phyloP scores from a whole-genome alignment of 352 stramenopile species.

The Globisporangium cylindrosporum region DNA sequence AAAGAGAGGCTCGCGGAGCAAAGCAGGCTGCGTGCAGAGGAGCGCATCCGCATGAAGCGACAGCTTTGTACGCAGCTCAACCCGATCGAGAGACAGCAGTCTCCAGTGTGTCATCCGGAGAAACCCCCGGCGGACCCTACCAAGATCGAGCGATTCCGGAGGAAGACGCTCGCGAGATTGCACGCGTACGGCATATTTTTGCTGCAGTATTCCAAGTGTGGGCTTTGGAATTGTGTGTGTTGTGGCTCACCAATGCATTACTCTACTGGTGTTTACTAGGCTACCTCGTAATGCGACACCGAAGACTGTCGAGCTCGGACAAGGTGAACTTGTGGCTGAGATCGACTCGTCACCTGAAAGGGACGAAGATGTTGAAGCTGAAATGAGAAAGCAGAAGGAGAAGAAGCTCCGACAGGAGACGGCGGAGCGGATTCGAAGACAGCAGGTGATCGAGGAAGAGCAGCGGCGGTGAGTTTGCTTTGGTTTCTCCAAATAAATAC shows the following conservation, averaged over 20 bases:
- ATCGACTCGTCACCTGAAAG: constrained; percentile 1
- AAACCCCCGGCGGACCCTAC: constrained; percentile 3
- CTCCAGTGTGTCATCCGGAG: constrained; percentile 3
- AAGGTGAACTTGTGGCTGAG: background rate
- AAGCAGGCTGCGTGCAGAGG: constrained; percentile 41
- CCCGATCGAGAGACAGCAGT: background rate
- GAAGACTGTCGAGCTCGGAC: background rate
- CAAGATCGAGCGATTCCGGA: constrained; percentile 20
- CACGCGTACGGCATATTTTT: constrained; percentile 6
- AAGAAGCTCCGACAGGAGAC: constrained; percentile 55
- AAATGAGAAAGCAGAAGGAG: constrained; percentile 29
- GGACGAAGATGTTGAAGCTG: constrained; percentile 24
- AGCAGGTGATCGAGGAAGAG: constrained; percentile 36
- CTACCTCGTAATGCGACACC: background rate
- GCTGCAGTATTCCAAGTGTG: background rate
- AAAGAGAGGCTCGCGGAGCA: constrained; percentile 32
- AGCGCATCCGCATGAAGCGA: constrained; percentile 36
- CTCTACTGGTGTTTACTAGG: background rate
- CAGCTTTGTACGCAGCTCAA: constrained; percentile 16
- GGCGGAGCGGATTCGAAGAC: constrained; percentile 36
- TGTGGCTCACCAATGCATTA: background rate
- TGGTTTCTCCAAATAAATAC: background rate
- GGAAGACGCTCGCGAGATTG: constrained; percentile 14
- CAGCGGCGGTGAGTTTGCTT: constrained; percentile 37
- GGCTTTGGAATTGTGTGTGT: background rate